These are phyloP conservation scores for Malus hybrid DNA, from an alignment of 331 rosid species.

Conservation along the genomic window DNA sequence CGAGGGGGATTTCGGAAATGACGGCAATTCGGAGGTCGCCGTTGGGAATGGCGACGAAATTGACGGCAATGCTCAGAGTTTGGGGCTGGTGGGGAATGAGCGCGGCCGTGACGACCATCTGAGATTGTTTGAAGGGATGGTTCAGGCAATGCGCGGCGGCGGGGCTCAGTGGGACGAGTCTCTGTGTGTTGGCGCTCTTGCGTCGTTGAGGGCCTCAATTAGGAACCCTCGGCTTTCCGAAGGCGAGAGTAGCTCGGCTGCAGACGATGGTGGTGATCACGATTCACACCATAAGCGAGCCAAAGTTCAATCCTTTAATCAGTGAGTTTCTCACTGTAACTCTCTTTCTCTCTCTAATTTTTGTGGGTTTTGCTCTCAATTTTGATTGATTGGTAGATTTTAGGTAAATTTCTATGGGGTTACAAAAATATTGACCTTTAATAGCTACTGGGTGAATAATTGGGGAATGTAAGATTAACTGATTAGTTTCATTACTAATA, in stretches of 20 bases:
- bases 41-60: slow-evolving; percentile 28
- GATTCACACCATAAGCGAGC: slow-evolving; percentile 75
- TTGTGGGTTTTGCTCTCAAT: background rate
- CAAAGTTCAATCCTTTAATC: slow-evolving; percentile 48
- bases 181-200: slow-evolving; percentile 17
- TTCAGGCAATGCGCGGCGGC: slow-evolving; percentile 25
- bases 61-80: slow-evolving; percentile 6
- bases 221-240: slow-evolving; percentile 24
- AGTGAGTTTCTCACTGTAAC: slow-evolving; percentile 45
- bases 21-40: slow-evolving; percentile 19
- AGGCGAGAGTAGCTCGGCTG: slow-evolving; percentile 68
- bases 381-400: background rate
- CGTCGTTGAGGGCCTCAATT: slow-evolving; percentile 26
- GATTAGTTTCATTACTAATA: background rate
- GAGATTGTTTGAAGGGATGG: slow-evolving; percentile 37
- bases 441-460: background rate
- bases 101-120: slow-evolving; percentile 16
- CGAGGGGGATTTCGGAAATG: slow-evolving; percentile 33
- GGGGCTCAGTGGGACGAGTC: slow-evolving; percentile 29
- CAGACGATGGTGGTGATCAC: slow-evolving; percentile 36
- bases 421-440: background rate
- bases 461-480: background rate
- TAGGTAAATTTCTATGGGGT: background rate
- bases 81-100: slow-evolving; percentile 10
- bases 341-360: background rate